Evolutionary conservation across 495 filamentous ascomycete species (phyloP), one percentile per base, ranked within the genome.

Genomic region (Choiromyces venosus): DNA sequence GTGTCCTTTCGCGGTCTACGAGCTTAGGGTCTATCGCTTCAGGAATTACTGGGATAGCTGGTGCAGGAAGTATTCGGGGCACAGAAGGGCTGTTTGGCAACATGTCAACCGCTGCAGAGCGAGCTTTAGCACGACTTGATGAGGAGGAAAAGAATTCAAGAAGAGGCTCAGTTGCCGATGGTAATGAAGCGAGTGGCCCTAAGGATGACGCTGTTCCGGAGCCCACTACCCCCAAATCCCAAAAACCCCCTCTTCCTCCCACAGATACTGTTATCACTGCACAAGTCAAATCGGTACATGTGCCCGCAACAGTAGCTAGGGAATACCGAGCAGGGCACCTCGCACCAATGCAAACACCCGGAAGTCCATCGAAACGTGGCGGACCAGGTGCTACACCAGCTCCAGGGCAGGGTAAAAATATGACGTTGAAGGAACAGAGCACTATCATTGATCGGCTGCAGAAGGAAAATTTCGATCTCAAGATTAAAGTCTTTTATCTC

Each of bases 381-480:
- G 68, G 77, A 76, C 68, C 76, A 71, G 79, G 78, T 56, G 75
- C 83, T 9, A 85, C 89, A 9, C 86, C 89, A 16, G 85, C 83
- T 25, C 86, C 87, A 44, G 86, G 89, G 44, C 88, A 87, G 69
- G 92, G 91, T 56, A 92, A 90, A 78, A 95, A 89, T 75, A 86
- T 98, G 84, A 98, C 96, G 0, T 84, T 99, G 19, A 97, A 98
- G 82, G 95, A 98, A 82, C 95, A 99, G 82, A 96, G 93, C 76
- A 95, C 91, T 81, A 97, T 93, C 35, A 97, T 99, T 74, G 95
- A 98, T 81, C 89, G 93, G 37, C 86, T 98, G 8, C 93, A 91
- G 73, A 99, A 99, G 83, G 91, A 94, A 80, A 98, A 98, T 76
- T 99, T 98, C 80, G 95, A 97, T 80, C 86, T 99, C 52, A 99